Evolutionary conservation across 306 rosid species (phyloP).

Genomic region (Rosa persica): DNA sequence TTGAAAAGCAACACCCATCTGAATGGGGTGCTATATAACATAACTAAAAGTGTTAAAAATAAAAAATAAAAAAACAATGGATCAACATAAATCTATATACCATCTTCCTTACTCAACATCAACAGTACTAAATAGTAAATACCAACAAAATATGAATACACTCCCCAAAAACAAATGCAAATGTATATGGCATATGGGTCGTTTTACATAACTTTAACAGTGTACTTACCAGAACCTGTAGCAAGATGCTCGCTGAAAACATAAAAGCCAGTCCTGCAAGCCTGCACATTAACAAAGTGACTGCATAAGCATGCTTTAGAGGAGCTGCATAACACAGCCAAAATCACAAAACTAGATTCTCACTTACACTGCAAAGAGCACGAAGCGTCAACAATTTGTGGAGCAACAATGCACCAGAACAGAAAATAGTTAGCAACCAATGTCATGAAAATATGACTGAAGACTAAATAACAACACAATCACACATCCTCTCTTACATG

Average conservation of each 20-base stretch:
- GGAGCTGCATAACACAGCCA: constrained; percentile 29
- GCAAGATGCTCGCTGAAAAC: constrained; percentile 97
- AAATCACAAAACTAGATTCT: constrained; percentile 26
- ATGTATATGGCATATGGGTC: background rate
- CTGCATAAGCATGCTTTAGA: constrained; percentile 19
- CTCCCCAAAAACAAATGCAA: background rate
- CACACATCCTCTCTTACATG: background rate
- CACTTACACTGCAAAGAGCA: constrained; percentile 73
- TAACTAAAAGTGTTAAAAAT: background rate
- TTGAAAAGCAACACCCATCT: background rate
- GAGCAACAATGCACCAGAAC: constrained; percentile 34
- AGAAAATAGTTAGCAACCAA: constrained; percentile 32
- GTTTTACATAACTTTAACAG: background rate
- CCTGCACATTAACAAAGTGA: constrained; percentile 42
- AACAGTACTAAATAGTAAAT: background rate
- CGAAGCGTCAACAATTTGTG: constrained; percentile 25
- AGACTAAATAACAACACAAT: background rate
- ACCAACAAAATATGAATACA: background rate
- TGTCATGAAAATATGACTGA: background rate
- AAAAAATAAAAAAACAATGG: background rate
- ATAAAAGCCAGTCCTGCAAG: constrained; percentile 99
- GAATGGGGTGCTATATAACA: background rate
- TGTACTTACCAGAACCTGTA: constrained; percentile 80
- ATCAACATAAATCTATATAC: background rate
- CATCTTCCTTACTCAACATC: background rate